Base-by-base conservation (phyloP, 345 rosid species). In the Odontarrhena argentea region DNA sequence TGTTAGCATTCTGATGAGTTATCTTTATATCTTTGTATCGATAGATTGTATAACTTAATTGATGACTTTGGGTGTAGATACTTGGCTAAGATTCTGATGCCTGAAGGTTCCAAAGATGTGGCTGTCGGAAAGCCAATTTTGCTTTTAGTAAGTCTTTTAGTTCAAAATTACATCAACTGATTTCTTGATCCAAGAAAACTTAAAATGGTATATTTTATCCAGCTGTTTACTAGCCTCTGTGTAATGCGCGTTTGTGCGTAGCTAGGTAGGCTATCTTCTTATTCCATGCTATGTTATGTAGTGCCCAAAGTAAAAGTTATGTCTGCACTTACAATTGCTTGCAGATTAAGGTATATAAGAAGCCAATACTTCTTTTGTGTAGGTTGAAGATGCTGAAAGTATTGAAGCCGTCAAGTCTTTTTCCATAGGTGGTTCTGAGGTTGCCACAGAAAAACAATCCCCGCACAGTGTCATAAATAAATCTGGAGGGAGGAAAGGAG, bases 321-420 rank as follows among this genome's bases (percentile, higher is more conserved):
- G 47, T 41, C 55, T 62, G 53, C 32, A 46, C 68, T 37, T 37
- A 24, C 47, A 49, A 55, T 45, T 67, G 47, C 52, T 30, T 71
- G 18, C 30, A 12, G 43, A 45, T 51, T 55, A 34, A 44, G 56
- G 69, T 53, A 75, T 45, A 15, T 57, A 43, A 55, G 49, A 74
- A 9, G 28, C 47, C 73, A 43, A 76, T 59, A 13, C 47, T 63
- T 73, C 50, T 65, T 79, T 24, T 70, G 54, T 75, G 74, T 46
- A 93, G 98, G 98, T 93, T 81, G 98, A 93, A 83, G 90, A 90
- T 80, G 83, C 82, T 43, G 76, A 71, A 64, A 85, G 83, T 75
- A 82, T 90, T 53, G 91, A 84, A 80, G 75, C 80, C 37, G 80
- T 93, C 69, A 86, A 74, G 84, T 83, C 74, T 71, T 85, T 87